Evolutionary conservation across 257 asterid genomes (phyloP).

Genomic region (Paraleonurus japonicus): DNA sequence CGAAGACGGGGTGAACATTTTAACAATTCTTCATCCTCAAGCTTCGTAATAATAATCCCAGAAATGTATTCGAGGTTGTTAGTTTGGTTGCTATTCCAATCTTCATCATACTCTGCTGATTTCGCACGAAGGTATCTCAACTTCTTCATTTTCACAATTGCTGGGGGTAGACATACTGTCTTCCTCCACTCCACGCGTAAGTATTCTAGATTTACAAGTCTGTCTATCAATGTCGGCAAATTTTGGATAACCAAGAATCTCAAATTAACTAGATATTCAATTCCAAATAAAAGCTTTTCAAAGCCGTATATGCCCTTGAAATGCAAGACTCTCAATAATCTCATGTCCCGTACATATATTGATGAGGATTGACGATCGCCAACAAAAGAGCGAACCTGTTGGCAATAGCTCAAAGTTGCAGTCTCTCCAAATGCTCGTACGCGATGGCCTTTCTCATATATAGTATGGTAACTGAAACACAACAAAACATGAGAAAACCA

Average conservation of each 20-base stretch:
- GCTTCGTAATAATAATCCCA: not conserved
- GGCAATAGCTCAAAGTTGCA: not conserved
- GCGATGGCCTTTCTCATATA: not conserved
- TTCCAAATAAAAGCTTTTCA: slow-evolving; percentile 16
- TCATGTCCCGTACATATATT: slow-evolving; percentile 2
- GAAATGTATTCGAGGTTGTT: slow-evolving; percentile 21
- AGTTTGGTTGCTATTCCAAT: not conserved
- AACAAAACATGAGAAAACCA: not conserved
- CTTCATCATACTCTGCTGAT: not conserved
- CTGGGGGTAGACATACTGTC: not conserved
- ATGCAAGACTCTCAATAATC: slow-evolving; percentile 2
- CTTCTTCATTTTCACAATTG: slow-evolving; percentile 13
- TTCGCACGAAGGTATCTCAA: not conserved
- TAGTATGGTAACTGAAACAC: not conserved
- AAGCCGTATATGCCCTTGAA: not conserved
- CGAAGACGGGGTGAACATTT: slow-evolving; percentile 18
- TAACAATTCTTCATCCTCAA: slow-evolving; percentile 17
- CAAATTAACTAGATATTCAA: slow-evolving; percentile 11
- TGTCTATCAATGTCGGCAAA: slow-evolving; percentile 9
- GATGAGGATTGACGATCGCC: not conserved
- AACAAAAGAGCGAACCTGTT: not conserved
- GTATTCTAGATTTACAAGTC: slow-evolving; percentile 27
- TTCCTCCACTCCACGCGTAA: not conserved
- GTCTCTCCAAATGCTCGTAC: not conserved
- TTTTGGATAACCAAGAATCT: slow-evolving; percentile 16